Evolutionary conservation across 805 yeast species (phyloP).

Genomic region (Candida sanyiensis): DNA sequence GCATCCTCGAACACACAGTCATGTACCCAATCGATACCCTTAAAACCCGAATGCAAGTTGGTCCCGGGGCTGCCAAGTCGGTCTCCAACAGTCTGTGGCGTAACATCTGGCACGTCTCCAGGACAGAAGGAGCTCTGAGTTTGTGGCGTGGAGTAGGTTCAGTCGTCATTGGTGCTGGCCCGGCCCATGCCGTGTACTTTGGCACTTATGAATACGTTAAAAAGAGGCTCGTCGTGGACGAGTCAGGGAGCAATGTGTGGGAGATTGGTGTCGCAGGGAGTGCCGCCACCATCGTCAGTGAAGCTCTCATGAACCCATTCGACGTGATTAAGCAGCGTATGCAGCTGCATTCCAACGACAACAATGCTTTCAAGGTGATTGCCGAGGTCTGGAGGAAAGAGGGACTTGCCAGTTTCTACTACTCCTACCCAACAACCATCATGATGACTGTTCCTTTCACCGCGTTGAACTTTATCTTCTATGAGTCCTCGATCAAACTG

Average conservation of each 20-base stretch:
- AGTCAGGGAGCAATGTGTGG: constrained; percentile 58
- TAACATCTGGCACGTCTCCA: constrained; percentile 65
- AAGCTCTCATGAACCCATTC: constrained; percentile 95
- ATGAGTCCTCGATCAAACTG: constrained; percentile 69
- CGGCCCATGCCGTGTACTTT: constrained; percentile 97
- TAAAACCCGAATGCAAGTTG: constrained; percentile 84
- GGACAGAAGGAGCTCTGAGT: constrained; percentile 80
- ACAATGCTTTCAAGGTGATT: constrained; percentile 8
- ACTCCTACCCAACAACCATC: constrained; percentile 93
- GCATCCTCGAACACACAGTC: constrained; percentile 94
- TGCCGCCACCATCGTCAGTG: constrained; percentile 86
- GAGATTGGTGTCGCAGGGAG: constrained; percentile 86
- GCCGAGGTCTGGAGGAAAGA: constrained; percentile 35
- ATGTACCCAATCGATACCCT: constrained; percentile 95
- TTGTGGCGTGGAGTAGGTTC: constrained; percentile 94
- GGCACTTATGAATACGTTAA: constrained; percentile 79
- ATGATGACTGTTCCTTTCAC: constrained; percentile 92
- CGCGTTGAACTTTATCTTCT: constrained; percentile 87
- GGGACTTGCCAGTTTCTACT: constrained; percentile 73
- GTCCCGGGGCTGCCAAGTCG: constrained; percentile 3
- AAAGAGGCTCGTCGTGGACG: constrained; percentile 28
- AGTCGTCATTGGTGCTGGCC: constrained; percentile 93
- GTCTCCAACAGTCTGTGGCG: constrained; percentile 32
- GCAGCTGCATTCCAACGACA: constrained; percentile 44
- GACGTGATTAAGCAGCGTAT: constrained; percentile 94